Conservation (phyloP, 257 asterid genomes). For the Buddleja alternifolia region DNA sequence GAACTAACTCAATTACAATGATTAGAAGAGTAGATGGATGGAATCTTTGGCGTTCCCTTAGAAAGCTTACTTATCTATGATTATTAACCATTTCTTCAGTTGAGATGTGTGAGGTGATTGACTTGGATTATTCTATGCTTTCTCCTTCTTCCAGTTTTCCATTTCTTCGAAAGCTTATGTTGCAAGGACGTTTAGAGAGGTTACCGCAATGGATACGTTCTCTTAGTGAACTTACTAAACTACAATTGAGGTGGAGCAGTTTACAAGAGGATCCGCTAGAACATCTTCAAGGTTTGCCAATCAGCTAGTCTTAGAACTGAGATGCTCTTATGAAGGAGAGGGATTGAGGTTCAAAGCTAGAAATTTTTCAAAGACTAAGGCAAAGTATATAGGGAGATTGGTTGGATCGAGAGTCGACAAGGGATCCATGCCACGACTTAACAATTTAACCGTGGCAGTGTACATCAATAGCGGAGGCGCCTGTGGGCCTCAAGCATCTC, state of each 20-base stretch:
- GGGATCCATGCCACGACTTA: constrained; percentile 29
- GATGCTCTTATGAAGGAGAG: constrained; percentile 17
- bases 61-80: neutral
- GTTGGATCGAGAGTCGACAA: constrained; percentile 8
- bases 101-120: constrained; percentile 10
- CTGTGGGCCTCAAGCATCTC: constrained; percentile 21
- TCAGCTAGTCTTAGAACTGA: neutral
- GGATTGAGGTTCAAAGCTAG: constrained; percentile 24
- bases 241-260: neutral
- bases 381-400: neutral
- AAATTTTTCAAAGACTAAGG: constrained; percentile 21
- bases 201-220: constrained; percentile 23
- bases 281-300: constrained; percentile 28
- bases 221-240: neutral
- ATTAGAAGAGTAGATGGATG: constrained; percentile 37
- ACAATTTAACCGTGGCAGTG: neutral
- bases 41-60: constrained; percentile 38
- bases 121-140: neutral
- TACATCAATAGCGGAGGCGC: constrained; percentile 17
- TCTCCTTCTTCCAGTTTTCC: too few relatives aligned
- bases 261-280: constrained; percentile 10
- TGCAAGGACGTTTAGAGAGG: neutral
- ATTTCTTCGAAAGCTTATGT: neutral
- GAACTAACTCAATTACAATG: constrained; percentile 32
- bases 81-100: neutral